Conservation (phyloP, 176 grass and related monocot species). For the Paspalum vaginatum region DNA sequence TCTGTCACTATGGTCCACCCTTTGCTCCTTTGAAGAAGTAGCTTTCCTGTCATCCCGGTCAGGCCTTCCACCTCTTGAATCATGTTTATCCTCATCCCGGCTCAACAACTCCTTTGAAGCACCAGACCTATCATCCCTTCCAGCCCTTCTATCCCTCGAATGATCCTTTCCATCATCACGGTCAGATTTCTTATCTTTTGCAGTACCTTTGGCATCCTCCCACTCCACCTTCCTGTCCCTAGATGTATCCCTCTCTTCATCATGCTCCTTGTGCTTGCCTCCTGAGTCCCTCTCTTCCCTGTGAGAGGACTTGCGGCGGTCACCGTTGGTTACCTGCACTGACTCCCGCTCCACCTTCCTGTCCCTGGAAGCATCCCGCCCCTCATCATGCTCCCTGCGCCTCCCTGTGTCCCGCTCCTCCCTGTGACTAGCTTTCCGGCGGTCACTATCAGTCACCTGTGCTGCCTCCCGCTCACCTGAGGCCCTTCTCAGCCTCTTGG, state of each 20-base stretch:
- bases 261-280: conserved; percentile 42
- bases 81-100: conserved; percentile 37
- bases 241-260: conserved; percentile 29
- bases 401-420: conserved; percentile 41
- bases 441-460: conserved; percentile 34
- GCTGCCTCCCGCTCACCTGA: conserved; percentile 40
- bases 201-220: conserved; percentile 34
- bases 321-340: conserved; percentile 32
- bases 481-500: conserved; percentile 59
- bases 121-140: conserved; percentile 51
- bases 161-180: conserved; percentile 37
- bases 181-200: conserved; percentile 23
- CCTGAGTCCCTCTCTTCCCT: conserved; percentile 43
- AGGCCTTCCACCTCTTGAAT: conserved; percentile 45
- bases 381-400: conserved; percentile 44
- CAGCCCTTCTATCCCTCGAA: conserved; percentile 40
- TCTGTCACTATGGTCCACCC: conserved; percentile 33
- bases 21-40: conserved; percentile 49
- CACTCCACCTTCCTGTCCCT: conserved; percentile 36
- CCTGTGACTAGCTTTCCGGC: conserved; percentile 9
- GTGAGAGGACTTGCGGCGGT: not conserved
- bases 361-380: conserved; percentile 21
- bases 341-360: conserved; percentile 48
- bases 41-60: conserved; percentile 37
- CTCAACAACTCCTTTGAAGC: conserved; percentile 37